These are phyloP conservation scores for Termitomyces sp. DNA, from an alignment of 768 basidiomycete species.

Conservation along the genomic window DNA sequence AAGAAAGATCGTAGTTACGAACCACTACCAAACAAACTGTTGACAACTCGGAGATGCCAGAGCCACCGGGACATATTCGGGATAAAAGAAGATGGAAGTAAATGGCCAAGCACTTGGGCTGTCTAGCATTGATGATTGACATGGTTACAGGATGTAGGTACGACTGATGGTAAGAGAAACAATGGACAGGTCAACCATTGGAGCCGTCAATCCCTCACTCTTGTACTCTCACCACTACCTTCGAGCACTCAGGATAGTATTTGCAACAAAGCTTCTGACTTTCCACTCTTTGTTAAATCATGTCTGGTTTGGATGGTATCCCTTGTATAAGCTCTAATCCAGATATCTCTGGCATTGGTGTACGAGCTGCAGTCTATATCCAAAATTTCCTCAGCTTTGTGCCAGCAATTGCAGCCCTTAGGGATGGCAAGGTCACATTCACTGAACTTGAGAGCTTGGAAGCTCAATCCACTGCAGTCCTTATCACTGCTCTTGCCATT, in stretches of 20 bases:
- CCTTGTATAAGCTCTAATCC: neutral
- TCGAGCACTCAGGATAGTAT: neutral
- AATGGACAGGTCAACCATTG: too few species aligned
- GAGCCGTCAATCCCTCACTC: neutral
- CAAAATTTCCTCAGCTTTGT: conserved; percentile 23
- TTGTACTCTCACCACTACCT: neutral
- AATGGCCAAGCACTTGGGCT: too few species aligned
- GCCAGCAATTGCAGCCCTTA: conserved; percentile 15
- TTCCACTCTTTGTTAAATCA: too few species aligned
- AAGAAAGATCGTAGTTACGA: too few species aligned
- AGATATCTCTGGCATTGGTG: conserved; percentile 6
- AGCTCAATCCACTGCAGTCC: neutral
- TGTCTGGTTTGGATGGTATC: too few species aligned
- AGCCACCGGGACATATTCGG: too few species aligned
- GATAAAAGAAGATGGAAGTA: too few species aligned
- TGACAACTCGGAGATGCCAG: too few species aligned
- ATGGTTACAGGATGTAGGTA: too few species aligned
- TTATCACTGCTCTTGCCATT: conserved; percentile 16
- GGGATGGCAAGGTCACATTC: conserved; percentile 15
- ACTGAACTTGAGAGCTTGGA: conserved; percentile 16
- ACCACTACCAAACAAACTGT: too few species aligned
- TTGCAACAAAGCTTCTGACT: neutral
- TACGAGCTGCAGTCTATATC: conserved; percentile 15
- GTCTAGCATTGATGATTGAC: too few species aligned
- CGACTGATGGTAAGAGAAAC: too few species aligned